phyloP scores from a whole-genome alignment of 2,329 filamentous ascomycete species.

The Calonectria pauciramosa region DNA sequence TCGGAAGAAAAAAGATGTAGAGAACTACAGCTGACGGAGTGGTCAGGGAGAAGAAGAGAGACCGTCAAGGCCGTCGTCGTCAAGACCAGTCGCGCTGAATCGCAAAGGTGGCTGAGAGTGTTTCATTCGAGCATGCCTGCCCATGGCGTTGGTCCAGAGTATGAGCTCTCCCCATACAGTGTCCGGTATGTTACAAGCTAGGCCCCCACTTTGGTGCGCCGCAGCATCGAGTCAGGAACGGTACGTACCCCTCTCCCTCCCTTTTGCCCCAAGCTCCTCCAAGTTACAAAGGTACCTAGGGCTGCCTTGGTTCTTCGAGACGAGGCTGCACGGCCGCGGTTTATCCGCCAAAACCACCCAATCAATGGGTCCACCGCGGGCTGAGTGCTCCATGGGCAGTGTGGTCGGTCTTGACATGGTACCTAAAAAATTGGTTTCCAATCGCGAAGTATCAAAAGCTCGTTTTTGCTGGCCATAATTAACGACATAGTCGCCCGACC shows the following conservation, averaged over 20 bases:
- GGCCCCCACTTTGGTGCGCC: slow-evolving; percentile 19
- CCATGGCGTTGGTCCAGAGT: slow-evolving; percentile 25
- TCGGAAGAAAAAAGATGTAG: slow-evolving; percentile 1
- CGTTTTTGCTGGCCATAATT: slow-evolving; percentile 35
- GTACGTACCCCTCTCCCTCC: slow-evolving; percentile 40
- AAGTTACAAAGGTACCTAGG: slow-evolving; percentile 15
- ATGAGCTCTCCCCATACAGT: slow-evolving; percentile 29
- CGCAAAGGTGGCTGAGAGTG: slow-evolving; percentile 14
- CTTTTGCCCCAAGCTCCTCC: slow-evolving; percentile 25
- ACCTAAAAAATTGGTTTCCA: slow-evolving; percentile 48
- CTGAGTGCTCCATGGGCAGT: slow-evolving; percentile 43
- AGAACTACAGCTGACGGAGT: background rate
- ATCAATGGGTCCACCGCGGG: slow-evolving; percentile 31
- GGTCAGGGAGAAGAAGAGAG: slow-evolving; percentile 5
- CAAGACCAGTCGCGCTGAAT: slow-evolving; percentile 11
- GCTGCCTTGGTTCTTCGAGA: slow-evolving; percentile 31
- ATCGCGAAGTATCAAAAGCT: slow-evolving; percentile 44
- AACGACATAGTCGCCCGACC: slow-evolving; percentile 36
- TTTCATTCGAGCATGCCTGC: slow-evolving; percentile 31
- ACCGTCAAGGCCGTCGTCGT: slow-evolving; percentile 15
- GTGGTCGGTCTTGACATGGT: slow-evolving; percentile 26
- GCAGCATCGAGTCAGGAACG: slow-evolving; percentile 33
- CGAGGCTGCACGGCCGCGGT: slow-evolving; percentile 28
- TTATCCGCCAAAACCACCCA: slow-evolving; percentile 34
- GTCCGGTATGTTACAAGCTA: slow-evolving; percentile 33